These are phyloP conservation scores for Clitocybe nebularis DNA, from an alignment of 1,284 basidiomycete species.

Conservation along the genomic window DNA sequence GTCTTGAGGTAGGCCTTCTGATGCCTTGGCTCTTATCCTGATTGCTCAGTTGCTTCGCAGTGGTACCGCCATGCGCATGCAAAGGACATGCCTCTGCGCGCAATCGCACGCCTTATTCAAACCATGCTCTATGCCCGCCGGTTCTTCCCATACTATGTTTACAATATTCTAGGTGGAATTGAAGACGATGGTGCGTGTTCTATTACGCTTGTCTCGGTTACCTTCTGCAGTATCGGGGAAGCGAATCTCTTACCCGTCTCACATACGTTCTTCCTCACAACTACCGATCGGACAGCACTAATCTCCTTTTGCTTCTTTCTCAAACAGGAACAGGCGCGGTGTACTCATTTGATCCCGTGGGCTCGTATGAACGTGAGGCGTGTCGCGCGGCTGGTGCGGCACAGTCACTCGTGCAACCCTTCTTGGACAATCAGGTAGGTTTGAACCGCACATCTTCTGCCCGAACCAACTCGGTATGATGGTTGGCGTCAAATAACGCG, in stretches of 20 bases:
- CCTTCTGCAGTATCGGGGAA: constrained; percentile 14
- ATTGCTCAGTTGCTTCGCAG: constrained; percentile 37
- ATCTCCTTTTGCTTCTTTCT: constrained; percentile 13
- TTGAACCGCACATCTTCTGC: constrained; percentile 16
- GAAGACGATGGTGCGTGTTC: constrained; percentile 83
- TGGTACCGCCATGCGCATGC: constrained; percentile 95
- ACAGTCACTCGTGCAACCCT: constrained; percentile 87
- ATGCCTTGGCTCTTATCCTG: constrained; percentile 7
- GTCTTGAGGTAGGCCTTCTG: constrained; percentile 68
- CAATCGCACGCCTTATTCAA: constrained; percentile 91
- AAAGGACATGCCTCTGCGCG: constrained; percentile 88
- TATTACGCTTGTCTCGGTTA: constrained; percentile 4
- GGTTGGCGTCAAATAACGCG: constrained; percentile 10
- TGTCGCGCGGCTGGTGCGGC: constrained; percentile 94
- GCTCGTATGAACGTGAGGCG: constrained; percentile 91
- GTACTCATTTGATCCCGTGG: constrained; percentile 96
- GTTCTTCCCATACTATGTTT: constrained; percentile 96
- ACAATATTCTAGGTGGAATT: constrained; percentile 92
- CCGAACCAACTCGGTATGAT: constrained; percentile 12
- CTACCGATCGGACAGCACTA: constrained; percentile 10
- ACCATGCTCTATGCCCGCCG: constrained; percentile 93
- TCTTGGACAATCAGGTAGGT: constrained; percentile 92
- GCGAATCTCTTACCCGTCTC: constrained; percentile 11
- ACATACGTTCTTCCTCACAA: constrained; percentile 2
- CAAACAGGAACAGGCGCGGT: constrained; percentile 83